Conservation (phyloP, 345 rosid species). For the Salix purpurea region DNA sequence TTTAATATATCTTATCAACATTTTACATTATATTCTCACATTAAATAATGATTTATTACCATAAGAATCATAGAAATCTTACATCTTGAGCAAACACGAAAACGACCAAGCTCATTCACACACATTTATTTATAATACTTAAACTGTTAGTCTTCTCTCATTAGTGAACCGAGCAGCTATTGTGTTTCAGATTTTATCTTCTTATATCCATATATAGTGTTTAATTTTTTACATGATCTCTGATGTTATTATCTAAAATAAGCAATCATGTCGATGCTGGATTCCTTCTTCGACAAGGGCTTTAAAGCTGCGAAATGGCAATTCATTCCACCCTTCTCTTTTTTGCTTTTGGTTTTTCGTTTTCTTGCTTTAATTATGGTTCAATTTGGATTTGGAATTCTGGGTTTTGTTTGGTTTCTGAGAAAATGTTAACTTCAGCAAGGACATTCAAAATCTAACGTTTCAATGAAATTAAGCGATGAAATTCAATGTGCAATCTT, state of each 20-base stretch:
- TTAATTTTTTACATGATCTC: not conserved
- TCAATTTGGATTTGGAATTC: not conserved
- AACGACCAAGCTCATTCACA: not conserved
- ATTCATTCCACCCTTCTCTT: not conserved
- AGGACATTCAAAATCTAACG: not conserved
- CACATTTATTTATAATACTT: not conserved
- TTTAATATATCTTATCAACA: too few species aligned
- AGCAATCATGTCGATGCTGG: constrained; percentile 72
- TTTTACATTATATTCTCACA: too few species aligned
- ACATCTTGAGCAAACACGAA: not conserved
- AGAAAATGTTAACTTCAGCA: not conserved
- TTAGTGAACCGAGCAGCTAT: not conserved
- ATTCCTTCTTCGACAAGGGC: constrained; percentile 83
- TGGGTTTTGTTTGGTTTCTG: not conserved
- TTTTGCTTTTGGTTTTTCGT: not conserved
- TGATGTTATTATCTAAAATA: not conserved
- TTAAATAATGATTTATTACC: too few species aligned
- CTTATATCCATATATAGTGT: too few species aligned
- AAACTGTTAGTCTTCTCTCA: not conserved
- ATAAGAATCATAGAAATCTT: not conserved
- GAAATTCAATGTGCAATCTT: not conserved
- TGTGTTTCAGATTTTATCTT: not conserved
- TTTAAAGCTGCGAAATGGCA: constrained; percentile 93
- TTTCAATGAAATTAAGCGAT: not conserved
- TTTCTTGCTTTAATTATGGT: not conserved